A percentile compares a stretch with the other conserved stretches of the same genome.
Evolutionary conservation across 2,329 filamentous ascomycete species (phyloP).

Genomic region (Diplodia mutila): DNA sequence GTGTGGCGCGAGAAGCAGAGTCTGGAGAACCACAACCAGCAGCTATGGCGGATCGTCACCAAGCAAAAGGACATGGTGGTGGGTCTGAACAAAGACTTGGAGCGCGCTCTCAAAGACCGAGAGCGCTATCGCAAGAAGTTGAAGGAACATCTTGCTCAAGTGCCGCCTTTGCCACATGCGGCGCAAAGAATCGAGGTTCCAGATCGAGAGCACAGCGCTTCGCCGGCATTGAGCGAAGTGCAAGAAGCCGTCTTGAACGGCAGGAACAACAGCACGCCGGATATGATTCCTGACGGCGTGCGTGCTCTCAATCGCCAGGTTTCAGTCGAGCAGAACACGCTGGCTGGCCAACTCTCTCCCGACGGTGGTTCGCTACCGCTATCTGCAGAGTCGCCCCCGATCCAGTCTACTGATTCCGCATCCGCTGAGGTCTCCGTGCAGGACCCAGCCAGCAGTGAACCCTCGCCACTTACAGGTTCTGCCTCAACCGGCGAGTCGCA

Average conservation of each 20-base stretch:
- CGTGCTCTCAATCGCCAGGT: not conserved
- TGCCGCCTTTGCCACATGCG: conserved; percentile 42
- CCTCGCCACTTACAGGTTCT: conserved; percentile 9
- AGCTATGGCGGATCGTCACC: conserved; percentile 93
- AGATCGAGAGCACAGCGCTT: conserved; percentile 44
- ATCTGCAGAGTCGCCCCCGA: conserved; percentile 13
- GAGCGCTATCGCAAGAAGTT: conserved; percentile 90
- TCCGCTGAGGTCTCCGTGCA: conserved; percentile 1
- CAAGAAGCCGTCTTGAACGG: conserved; percentile 20
- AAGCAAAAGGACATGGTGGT: conserved; percentile 95
- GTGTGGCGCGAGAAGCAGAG: conserved; percentile 90
- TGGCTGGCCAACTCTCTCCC: not conserved
- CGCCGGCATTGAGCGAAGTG: conserved; percentile 34
- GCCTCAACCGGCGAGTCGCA: conserved; percentile 1
- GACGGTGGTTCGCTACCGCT: conserved; percentile 11
- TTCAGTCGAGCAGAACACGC: conserved; percentile 17
- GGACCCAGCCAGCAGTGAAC: conserved; percentile 17
- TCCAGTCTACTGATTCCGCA: conserved; percentile 10
- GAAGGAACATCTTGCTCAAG: conserved; percentile 69
- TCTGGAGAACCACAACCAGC: conserved; percentile 83
- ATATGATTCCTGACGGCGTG: not conserved
- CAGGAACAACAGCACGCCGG: conserved; percentile 23
- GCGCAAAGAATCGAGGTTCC: conserved; percentile 38
- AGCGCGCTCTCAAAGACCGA: conserved; percentile 89
- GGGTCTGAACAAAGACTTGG: conserved; percentile 91